Evolutionary conservation across 192 early-diverging fungal species (phyloP).

Genomic region (Geranomyces variabilis): DNA sequence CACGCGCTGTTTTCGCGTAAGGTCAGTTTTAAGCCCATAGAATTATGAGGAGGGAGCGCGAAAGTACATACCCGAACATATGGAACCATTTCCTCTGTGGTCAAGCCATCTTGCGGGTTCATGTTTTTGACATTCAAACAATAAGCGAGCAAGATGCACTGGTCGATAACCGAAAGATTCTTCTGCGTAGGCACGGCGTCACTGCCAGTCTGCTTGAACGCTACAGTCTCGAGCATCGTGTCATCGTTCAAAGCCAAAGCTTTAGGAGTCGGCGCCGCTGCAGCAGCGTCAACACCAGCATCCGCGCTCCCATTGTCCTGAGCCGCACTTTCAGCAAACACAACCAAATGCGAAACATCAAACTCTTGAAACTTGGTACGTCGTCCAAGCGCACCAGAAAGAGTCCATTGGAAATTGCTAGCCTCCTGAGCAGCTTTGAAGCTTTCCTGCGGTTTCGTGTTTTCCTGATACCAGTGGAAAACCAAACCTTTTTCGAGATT

Average conservation of each 20-base stretch:
- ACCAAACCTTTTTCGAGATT: constrained; percentile 80
- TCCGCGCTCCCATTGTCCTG: constrained; percentile 19
- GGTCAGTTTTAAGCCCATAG: not conserved
- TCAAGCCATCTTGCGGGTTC: constrained; percentile 91
- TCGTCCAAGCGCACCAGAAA: constrained; percentile 88
- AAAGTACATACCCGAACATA: constrained; percentile 69
- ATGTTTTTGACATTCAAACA: constrained; percentile 92
- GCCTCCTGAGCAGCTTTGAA: constrained; percentile 76
- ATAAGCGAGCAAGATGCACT: constrained; percentile 84
- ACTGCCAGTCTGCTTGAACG: constrained; percentile 55
- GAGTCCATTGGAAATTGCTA: constrained; percentile 79
- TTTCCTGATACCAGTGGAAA: constrained; percentile 75
- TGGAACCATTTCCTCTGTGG: constrained; percentile 94
- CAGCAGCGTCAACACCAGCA: constrained; percentile 24
- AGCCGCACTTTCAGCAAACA: constrained; percentile 80
- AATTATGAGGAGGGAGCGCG: not conserved
- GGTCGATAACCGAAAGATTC: constrained; percentile 80
- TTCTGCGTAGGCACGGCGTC: constrained; percentile 41
- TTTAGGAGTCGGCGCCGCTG: constrained; percentile 60
- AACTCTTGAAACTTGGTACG: constrained; percentile 92
- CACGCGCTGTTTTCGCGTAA: constrained; percentile 60
- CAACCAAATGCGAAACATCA: constrained; percentile 87
- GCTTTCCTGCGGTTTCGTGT: constrained; percentile 53
- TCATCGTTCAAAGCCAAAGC: constrained; percentile 85
- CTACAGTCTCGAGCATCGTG: constrained; percentile 81